phyloP scores from a whole-genome alignment of 345 rosid genomes.

The Pseudoturritis turrita region DNA sequence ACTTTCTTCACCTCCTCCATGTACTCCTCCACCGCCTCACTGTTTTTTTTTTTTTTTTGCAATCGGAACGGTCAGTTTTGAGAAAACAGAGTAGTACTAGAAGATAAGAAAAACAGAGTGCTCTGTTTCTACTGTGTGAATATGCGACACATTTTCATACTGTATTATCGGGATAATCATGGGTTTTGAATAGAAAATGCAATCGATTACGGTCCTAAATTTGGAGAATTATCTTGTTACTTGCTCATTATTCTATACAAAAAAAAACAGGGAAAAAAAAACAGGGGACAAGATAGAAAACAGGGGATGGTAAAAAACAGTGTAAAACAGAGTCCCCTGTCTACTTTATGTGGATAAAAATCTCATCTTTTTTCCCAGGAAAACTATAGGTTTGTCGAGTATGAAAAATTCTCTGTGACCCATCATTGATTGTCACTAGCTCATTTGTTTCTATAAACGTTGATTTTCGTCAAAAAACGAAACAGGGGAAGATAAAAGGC shows the following conservation, averaged over 20 bases:
- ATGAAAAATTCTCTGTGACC: not conserved
- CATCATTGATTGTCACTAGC: not conserved
- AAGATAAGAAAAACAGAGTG: not conserved
- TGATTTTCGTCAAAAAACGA: not conserved
- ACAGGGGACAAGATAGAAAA: not conserved
- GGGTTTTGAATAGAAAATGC: not conserved
- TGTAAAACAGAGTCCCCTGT: conserved; percentile 3
- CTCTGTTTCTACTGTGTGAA: not conserved
- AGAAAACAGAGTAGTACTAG: not conserved
- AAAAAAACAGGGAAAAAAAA: too few relatives aligned
- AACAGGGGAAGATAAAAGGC: not conserved
- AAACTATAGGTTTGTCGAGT: not conserved
- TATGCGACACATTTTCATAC: not conserved
- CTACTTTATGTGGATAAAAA: not conserved
- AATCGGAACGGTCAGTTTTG: conserved; percentile 9
- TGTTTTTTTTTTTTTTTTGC: conserved; percentile 19
- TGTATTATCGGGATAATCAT: not conserved
- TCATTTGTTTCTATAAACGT: not conserved
- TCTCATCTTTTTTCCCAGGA: not conserved
- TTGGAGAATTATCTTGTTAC: not conserved
- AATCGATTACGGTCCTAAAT: not conserved
- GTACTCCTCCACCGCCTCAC: conserved; percentile 58
- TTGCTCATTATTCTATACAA: not conserved
- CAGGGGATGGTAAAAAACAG: not conserved
- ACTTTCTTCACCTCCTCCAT: conserved; percentile 50